phyloP scores from a whole-genome alignment of 768 basidiomycete species.

The Termitomyces sp. region DNA sequence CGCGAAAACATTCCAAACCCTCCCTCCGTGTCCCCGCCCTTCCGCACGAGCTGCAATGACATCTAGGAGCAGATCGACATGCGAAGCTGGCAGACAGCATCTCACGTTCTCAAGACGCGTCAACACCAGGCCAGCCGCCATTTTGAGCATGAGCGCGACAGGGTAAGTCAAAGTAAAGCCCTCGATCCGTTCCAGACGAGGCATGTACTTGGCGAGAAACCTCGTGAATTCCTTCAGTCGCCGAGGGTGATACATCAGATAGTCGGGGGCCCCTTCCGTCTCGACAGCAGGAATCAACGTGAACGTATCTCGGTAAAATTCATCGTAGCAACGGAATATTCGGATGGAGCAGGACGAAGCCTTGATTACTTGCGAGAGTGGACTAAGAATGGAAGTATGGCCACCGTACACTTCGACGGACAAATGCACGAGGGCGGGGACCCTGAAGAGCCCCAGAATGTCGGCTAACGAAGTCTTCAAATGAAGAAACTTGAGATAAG shows the following conservation, averaged over 20 bases:
- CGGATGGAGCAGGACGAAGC: background rate
- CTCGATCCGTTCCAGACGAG: background rate
- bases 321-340: background rate
- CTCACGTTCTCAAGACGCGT: background rate
- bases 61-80: background rate
- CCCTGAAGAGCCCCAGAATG: background rate
- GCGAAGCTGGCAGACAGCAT: background rate
- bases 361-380: background rate
- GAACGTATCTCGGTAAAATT: background rate
- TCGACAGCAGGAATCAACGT: background rate
- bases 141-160: background rate
- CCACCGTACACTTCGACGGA: background rate
- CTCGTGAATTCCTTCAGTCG: background rate
- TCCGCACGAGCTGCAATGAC: background rate
- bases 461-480: background rate
- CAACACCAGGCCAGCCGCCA: background rate
- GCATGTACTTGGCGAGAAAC: background rate
- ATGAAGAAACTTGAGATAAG: background rate
- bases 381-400: background rate
- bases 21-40: background rate
- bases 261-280: background rate
- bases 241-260: background rate
- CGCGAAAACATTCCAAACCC: background rate
- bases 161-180: background rate
- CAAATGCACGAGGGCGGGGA: background rate